Conservation (phyloP, 1,139 yeast genomes). For the Kodamaea arcana region DNA sequence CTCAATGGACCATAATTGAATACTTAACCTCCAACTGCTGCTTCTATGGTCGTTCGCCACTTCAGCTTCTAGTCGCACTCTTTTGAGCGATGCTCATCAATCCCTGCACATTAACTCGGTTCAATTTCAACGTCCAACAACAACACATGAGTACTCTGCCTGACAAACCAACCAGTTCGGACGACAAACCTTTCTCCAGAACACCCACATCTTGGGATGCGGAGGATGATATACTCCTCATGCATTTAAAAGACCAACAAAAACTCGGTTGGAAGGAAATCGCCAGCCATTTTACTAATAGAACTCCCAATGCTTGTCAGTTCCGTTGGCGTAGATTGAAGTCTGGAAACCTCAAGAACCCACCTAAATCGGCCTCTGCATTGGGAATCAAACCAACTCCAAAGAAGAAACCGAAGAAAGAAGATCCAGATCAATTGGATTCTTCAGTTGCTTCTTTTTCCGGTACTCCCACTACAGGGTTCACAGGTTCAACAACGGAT, state of each 20-base stretch:
- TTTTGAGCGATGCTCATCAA: no score
- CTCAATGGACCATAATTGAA: no score
- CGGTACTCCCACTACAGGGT: no score
- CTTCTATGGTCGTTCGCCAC: no score
- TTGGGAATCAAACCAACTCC: constrained; percentile 12
- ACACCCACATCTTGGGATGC: constrained; percentile 78
- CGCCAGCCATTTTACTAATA: constrained; percentile 58
- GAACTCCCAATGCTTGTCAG: constrained; percentile 79
- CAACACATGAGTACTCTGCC: constrained; percentile 1
- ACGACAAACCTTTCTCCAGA: constrained; percentile 22
- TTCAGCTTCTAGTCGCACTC: no score
- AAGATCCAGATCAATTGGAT: constrained; percentile 6
- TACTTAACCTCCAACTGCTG: no score
- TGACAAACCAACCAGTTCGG: constrained; percentile 1
- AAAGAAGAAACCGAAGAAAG: constrained; percentile 21
- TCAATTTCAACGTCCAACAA: background rate
- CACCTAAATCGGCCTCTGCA: constrained; percentile 43
- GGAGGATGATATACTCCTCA: constrained; percentile 61
- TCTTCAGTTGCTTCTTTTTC: no score
- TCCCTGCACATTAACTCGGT: no score
- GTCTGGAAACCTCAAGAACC: constrained; percentile 58
- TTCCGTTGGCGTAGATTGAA: constrained; percentile 74
- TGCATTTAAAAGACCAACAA: constrained; percentile 68
- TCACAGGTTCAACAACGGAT: no score
- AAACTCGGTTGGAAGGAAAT: constrained; percentile 78